These are phyloP conservation scores for Cubamyces sp. DNA, from an alignment of 768 basidiomycete species.

Conservation along the genomic window DNA sequence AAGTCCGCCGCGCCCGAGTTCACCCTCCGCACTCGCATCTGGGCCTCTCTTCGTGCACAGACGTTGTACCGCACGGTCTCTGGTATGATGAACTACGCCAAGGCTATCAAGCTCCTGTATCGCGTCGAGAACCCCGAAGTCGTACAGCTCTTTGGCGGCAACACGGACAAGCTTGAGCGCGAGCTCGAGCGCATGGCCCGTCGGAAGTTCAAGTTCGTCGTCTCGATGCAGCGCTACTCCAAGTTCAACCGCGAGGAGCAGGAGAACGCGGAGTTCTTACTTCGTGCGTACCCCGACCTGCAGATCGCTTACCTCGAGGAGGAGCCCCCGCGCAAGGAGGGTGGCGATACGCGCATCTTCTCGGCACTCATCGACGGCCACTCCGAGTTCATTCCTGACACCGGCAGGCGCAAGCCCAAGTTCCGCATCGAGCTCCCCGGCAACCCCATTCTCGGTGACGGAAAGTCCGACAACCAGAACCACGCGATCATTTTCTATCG, in stretches of 20 bases:
- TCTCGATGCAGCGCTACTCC: constrained; percentile 98
- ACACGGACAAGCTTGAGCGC: constrained; percentile 94
- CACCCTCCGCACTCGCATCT: constrained; percentile 97
- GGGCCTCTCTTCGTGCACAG: constrained; percentile 98
- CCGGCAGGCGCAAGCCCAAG: constrained; percentile 88
- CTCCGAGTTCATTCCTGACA: constrained; percentile 91
- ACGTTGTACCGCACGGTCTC: constrained; percentile 98
- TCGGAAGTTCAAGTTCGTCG: constrained; percentile 98
- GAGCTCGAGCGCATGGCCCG: constrained; percentile 98
- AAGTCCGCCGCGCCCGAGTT: constrained; percentile 98
- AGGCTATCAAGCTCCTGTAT: constrained; percentile 99
- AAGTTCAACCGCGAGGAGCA: constrained; percentile 99
- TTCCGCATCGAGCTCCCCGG: constrained; percentile 98
- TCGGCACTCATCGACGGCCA: constrained; percentile 97
- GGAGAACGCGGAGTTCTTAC: constrained; percentile 97
- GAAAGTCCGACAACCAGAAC: constrained; percentile 99
- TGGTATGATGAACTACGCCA: constrained; percentile 99
- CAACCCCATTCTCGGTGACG: constrained; percentile 98
- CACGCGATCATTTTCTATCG: constrained; percentile 99
- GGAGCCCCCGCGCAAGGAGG: constrained; percentile 91
- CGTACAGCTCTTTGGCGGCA: constrained; percentile 95
- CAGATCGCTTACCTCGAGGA: constrained; percentile 99
- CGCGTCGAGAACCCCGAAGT: constrained; percentile 99
- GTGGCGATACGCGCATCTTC: constrained; percentile 93
- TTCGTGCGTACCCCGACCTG: constrained; percentile 97